Conservation (phyloP, 805 yeast genomes). For the Candida takata region DNA sequence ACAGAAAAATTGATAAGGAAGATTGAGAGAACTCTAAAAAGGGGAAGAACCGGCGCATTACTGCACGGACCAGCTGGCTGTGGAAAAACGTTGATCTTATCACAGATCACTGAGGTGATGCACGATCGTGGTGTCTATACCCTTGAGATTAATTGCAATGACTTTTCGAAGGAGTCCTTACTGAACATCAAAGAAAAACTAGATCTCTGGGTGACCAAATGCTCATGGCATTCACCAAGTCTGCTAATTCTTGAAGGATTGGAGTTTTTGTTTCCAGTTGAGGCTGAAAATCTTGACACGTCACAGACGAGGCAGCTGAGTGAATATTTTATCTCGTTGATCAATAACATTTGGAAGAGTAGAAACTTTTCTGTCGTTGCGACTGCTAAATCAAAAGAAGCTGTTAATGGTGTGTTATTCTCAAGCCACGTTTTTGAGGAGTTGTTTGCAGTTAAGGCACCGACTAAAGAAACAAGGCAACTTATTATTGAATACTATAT, state of each 20-base stretch:
- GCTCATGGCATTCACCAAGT: slow-evolving; percentile 75
- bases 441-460: slow-evolving; percentile 53
- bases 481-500: slow-evolving; percentile 31
- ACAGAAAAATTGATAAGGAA: slow-evolving; percentile 38
- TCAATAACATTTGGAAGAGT: slow-evolving; percentile 30
- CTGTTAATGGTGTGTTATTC: slow-evolving; percentile 52
- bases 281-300: slow-evolving; percentile 48
- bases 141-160: slow-evolving; percentile 48
- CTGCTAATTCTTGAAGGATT: slow-evolving; percentile 71
- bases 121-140: slow-evolving; percentile 34
- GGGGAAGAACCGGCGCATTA: slow-evolving; percentile 48
- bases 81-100: slow-evolving; percentile 63
- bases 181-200: slow-evolving; percentile 38
- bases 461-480: slow-evolving; percentile 56
- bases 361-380: slow-evolving; percentile 53
- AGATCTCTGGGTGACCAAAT: slow-evolving; percentile 39
- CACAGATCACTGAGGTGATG: slow-evolving; percentile 34
- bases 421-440: slow-evolving; percentile 69
- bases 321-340: slow-evolving; percentile 47
- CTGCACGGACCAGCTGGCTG: slow-evolving; percentile 73
- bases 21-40: slow-evolving; percentile 33
- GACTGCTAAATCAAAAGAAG: slow-evolving; percentile 56
- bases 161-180: slow-evolving; percentile 47
- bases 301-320: slow-evolving; percentile 56
- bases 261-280: slow-evolving; percentile 66